These are phyloP conservation scores for Austroboletus novae-zelandiae DNA, from an alignment of 1,284 basidiomycete genomes.

Conservation along the genomic window DNA sequence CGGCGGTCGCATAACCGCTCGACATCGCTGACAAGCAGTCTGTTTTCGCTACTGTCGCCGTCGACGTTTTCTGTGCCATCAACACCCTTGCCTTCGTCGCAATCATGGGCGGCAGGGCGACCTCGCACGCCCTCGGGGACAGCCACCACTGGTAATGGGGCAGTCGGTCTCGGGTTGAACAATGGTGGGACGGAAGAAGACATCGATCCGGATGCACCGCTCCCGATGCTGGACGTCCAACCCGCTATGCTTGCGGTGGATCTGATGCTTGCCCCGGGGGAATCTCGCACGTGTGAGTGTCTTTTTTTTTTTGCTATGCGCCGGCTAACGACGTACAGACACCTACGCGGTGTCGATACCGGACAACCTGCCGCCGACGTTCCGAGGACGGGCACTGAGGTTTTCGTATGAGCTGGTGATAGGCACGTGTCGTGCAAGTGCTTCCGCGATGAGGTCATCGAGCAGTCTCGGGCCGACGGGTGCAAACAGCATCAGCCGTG, in stretches of 20 bases:
- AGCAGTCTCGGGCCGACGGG: constrained; percentile 35
- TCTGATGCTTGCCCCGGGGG: constrained; percentile 71
- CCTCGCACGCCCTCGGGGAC: constrained; percentile 20
- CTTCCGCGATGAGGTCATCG: constrained; percentile 25
- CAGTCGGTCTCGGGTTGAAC: constrained; percentile 23
- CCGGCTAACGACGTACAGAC: constrained; percentile 38
- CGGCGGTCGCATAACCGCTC: constrained; percentile 46
- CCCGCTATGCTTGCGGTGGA: constrained; percentile 87
- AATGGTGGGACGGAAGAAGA: constrained; percentile 37
- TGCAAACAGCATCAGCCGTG: constrained; percentile 61
- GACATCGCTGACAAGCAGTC: constrained; percentile 52
- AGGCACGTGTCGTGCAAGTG: constrained; percentile 73
- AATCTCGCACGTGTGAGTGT: constrained; percentile 76
- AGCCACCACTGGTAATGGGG: not conserved
- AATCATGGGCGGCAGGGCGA: constrained; percentile 22
- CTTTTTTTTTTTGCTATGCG: not conserved
- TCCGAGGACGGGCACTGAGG: constrained; percentile 76
- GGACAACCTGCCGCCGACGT: constrained; percentile 83
- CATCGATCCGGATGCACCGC: constrained; percentile 60
- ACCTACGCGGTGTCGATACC: constrained; percentile 78
- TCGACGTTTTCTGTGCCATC: constrained; percentile 27
- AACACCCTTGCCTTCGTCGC: constrained; percentile 22
- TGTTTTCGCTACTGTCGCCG: constrained; percentile 54
- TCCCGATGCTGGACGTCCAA: constrained; percentile 81
- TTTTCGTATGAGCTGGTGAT: constrained; percentile 90